These are phyloP conservation scores for Helianthus tuberosus DNA, from an alignment of 129 eudicot species.

Conservation along the genomic window DNA sequence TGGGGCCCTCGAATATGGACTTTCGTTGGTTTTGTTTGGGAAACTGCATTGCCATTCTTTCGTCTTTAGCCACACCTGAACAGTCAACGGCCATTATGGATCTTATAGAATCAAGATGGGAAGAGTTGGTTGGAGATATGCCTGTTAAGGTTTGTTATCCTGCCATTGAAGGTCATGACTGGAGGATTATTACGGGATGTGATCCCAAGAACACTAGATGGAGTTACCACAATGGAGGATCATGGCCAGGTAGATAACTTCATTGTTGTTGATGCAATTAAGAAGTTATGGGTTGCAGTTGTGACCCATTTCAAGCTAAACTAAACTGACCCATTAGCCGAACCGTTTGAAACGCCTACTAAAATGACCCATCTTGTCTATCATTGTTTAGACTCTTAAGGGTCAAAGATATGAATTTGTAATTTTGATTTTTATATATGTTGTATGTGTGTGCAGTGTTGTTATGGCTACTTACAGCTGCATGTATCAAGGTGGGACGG, in stretches of 20 bases:
- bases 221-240: constrained; percentile 99
- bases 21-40: constrained; percentile 98
- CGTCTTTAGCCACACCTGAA: constrained; percentile 86
- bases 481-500: constrained; percentile 89
- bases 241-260: constrained; percentile 82
- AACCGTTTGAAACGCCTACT: background rate
- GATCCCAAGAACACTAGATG: constrained; percentile 96
- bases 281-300: background rate
- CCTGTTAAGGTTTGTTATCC: constrained; percentile 96
- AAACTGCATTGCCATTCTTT: constrained; percentile 85
- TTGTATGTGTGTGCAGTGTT: constrained; percentile 58
- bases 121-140: constrained; percentile 95
- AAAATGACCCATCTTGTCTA: background rate
- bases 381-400: constrained; percentile 3
- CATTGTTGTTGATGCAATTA: background rate
- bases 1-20: constrained; percentile 96
- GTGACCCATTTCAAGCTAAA: too few relatives aligned
- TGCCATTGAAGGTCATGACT: constrained; percentile 89
- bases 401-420: background rate
- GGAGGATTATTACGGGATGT: constrained; percentile 93
- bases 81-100: constrained; percentile 92
- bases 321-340: background rate
- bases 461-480: constrained; percentile 87
- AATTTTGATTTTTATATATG: background rate
- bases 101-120: constrained; percentile 89